Conservation (phyloP, 2,329 filamentous ascomycete species). For the Beauveria sp. region DNA sequence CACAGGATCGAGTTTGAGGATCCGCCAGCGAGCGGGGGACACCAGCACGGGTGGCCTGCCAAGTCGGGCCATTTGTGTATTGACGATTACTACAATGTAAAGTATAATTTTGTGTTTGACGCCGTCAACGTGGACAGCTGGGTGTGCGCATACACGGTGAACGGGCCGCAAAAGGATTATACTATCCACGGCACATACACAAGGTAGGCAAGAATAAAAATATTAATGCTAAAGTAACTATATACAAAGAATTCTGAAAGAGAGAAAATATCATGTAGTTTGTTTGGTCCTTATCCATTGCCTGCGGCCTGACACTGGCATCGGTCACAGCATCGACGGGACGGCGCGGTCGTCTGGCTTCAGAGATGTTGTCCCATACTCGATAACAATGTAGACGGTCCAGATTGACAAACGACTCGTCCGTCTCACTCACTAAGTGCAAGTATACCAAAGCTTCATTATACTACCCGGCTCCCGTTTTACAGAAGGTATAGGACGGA, state of each 20-base stretch:
- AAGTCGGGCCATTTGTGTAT: conserved; percentile 63
- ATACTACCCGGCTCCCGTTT: no score
- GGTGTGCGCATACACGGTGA: conserved; percentile 57
- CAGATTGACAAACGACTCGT: no score
- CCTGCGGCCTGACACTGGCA: no score
- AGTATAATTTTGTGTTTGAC: conserved; percentile 58
- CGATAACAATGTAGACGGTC: no score
- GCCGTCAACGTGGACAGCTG: conserved; percentile 51
- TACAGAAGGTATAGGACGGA: no score
- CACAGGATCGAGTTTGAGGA: conserved; percentile 60
- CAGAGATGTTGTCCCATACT: no score
- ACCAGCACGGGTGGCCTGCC: conserved; percentile 48
- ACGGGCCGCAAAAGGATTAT: conserved; percentile 69
- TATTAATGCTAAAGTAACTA: not conserved
- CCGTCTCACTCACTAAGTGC: no score
- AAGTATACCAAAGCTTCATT: no score
- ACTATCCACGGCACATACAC: conserved; percentile 47
- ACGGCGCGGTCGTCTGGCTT: no score
- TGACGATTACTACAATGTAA: conserved; percentile 63
- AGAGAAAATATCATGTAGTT: not conserved
- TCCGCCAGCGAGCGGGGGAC: conserved; percentile 22
- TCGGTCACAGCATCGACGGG: no score
- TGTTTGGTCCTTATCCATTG: no score
- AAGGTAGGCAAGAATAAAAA: not conserved
- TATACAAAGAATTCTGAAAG: not conserved